Evolutionary conservation across 1,139 yeast genomes (phyloP), one percentile per base, ranked within the genome.

Genomic region (Candida gigantensis): DNA sequence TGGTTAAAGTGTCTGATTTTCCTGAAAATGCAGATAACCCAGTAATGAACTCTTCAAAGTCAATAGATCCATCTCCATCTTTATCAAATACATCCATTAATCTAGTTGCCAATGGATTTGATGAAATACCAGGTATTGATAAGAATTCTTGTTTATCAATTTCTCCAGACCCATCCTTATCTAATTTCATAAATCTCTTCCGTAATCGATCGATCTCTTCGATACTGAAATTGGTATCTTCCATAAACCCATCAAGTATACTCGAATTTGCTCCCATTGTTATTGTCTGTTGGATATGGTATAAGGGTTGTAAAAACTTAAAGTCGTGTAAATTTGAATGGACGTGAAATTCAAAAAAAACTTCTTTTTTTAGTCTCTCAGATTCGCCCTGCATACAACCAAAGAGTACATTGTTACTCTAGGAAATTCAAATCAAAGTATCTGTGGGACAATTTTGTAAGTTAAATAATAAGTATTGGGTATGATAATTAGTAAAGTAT

Each of bases 1-100:
- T 92, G 47, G 89, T 97, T 37, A 81, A 84, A 43, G 81, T 80
- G 31, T 84, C 77, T 1, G 96, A 88, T 53, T 86, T 82, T n/a
- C 94, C 87, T 42, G 95, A 84, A 55, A 94, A 94, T 2, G 94
- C 92, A 5, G 95, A 84, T 30, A 94, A 68, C 2, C 96, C 97
- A 2, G 84, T 72, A 35, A 94, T 86, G 58, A 94, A 94, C 62
- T 94, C 99, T 57, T 88, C 92, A 63, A 94, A 92, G 58, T 94
- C 98, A 31, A 94, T 88, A 43, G 84, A 85, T 1, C 98, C 98
- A 49, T 89, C 85, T 6, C 89, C 89, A 55, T 94, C 97, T 42
- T 80, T 84, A 57, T 94, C 99, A 58, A 94, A 90, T 11, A 94
- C 92, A 49, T 92, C 97, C 77, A 94, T 86, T 44, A 94, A 77